Percentiles rank a stretch among this genome's conserved stretches.
Evolutionary conservation across 352 stramenopile genomes (phyloP).

Genomic region (Globisporangium okanoganense): DNA sequence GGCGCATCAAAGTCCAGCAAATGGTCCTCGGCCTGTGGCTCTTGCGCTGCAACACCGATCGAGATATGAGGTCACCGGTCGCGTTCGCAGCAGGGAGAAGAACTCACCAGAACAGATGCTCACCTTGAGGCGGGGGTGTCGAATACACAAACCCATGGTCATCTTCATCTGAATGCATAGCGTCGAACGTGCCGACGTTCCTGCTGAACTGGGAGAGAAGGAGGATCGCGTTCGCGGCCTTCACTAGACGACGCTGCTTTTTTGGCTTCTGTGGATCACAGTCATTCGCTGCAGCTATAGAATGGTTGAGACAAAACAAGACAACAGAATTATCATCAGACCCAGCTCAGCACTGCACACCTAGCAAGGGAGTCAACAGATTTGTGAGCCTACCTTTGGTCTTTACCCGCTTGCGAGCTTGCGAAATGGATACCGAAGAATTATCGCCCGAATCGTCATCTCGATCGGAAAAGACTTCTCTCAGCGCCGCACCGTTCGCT

Average conservation of each 20-base stretch:
- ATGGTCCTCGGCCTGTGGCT: neutral
- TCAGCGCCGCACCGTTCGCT: neutral
- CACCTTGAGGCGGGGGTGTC: constrained; percentile 1
- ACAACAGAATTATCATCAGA: neutral
- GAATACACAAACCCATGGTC: neutral
- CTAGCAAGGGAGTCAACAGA: neutral
- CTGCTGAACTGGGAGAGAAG: neutral
- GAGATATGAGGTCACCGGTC: neutral
- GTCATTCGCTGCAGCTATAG: neutral
- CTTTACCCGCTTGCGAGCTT: neutral
- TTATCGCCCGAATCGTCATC: neutral
- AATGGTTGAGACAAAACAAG: neutral
- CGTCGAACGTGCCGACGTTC: neutral
- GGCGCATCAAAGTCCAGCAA: neutral
- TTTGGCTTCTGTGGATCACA: neutral
- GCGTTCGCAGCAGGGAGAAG: neutral
- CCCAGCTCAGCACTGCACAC: neutral
- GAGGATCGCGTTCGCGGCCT: neutral
- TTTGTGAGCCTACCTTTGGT: neutral
- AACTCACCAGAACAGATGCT: neutral
- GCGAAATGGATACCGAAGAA: neutral
- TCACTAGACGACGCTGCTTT: neutral
- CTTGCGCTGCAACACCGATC: neutral
- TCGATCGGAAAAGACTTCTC: neutral
- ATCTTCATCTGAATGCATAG: neutral